These are phyloP conservation scores for Penicillium dipodomyicola DNA, from an alignment of 495 filamentous ascomycete genomes.

Conservation along the genomic window DNA sequence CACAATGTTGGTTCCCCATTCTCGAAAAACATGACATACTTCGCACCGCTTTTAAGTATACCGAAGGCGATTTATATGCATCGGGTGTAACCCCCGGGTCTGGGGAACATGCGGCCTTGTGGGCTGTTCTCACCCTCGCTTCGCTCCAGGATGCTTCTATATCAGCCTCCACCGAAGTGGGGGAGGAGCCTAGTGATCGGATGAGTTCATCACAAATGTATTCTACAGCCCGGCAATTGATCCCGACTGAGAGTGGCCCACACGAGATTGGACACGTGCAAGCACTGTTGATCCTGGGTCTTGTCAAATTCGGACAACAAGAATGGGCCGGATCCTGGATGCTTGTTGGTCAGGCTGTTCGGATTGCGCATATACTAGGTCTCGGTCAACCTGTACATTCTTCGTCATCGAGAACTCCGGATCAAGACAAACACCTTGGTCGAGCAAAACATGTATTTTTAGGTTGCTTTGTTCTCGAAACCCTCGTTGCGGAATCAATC, in stretches of 20 bases:
- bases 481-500: conserved; percentile 54
- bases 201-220: conserved; percentile 45
- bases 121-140: conserved; percentile 57
- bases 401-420: conserved; percentile 11
- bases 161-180: conserved; percentile 29
- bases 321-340: conserved; percentile 57
- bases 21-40: conserved; percentile 66
- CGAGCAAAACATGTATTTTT: conserved; percentile 53
- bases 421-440: conserved; percentile 25
- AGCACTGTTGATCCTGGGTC: conserved; percentile 58
- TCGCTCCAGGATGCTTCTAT: conserved; percentile 49
- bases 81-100: conserved; percentile 35
- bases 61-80: conserved; percentile 37
- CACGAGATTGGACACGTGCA: conserved; percentile 60
- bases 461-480: conserved; percentile 66
- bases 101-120: conserved; percentile 61
- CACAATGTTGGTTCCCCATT: conserved; percentile 72
- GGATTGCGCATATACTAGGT: conserved; percentile 50
- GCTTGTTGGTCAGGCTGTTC: conserved; percentile 58
- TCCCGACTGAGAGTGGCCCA: conserved; percentile 53
- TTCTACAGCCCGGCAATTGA: conserved; percentile 50
- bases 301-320: conserved; percentile 56
- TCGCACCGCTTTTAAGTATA: conserved; percentile 46
- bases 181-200: conserved; percentile 18
- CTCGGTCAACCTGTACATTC: conserved; percentile 28